Conservation (phyloP, 2,329 filamentous ascomycete genomes). For the Ophioceras dolichostomum region DNA sequence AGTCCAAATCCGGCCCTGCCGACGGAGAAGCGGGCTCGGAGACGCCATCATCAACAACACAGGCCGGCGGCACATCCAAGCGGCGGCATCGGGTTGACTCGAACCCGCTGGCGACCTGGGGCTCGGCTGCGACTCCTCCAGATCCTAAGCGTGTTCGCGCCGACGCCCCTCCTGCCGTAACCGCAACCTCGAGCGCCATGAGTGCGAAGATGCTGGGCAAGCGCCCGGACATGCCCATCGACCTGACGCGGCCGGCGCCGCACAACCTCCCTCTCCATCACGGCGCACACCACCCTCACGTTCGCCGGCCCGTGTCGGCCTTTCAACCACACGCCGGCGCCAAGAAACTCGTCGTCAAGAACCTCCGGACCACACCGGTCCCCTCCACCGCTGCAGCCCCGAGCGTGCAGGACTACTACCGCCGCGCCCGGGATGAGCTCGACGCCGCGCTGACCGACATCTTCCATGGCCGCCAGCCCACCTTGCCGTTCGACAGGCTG, state of each 20-base stretch:
- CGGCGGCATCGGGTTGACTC: constrained; percentile 18
- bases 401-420: constrained; percentile 70
- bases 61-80: constrained; percentile 4
- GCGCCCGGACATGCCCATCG: constrained; percentile 19
- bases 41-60: neutral
- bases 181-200: constrained; percentile 10
- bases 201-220: constrained; percentile 21
- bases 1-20: constrained; percentile 5
- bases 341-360: constrained; percentile 88
- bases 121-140: constrained; percentile 8
- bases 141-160: constrained; percentile 16
- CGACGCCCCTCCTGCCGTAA: constrained; percentile 7
- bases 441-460: constrained; percentile 61
- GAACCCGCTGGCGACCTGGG: constrained; percentile 5
- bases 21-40: neutral
- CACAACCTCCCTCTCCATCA: neutral
- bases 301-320: constrained; percentile 16
- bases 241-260: constrained; percentile 25
- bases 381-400: constrained; percentile 42
- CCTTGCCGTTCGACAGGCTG: constrained; percentile 73
- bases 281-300: neutral
- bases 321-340: constrained; percentile 68
- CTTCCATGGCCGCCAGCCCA: constrained; percentile 51
- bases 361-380: constrained; percentile 49
- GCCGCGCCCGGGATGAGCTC: constrained; percentile 62